These are phyloP conservation scores for Pyricularia sp. DNA, from an alignment of 2,329 filamentous ascomycete species.

Conservation along the genomic window DNA sequence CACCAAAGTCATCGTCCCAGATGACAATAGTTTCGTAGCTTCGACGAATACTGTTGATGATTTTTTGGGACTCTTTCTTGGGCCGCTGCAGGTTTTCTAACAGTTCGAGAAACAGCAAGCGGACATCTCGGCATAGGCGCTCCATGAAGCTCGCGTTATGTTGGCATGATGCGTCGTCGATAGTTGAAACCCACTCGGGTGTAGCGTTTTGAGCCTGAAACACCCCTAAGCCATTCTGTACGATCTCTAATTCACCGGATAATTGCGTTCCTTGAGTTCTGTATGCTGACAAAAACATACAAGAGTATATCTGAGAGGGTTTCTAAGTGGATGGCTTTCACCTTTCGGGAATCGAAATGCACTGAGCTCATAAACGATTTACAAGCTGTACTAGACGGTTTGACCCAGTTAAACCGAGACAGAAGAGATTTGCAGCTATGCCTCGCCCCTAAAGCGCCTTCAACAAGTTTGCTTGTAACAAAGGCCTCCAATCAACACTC, in stretches of 20 bases:
- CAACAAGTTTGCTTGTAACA: no score
- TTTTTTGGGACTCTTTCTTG: neutral
- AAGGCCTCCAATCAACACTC: no score
- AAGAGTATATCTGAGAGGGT: neutral
- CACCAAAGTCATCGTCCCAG: neutral
- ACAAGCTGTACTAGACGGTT: neutral
- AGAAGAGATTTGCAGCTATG: neutral
- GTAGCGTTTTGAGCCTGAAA: neutral
- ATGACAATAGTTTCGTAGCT: conserved; percentile 1
- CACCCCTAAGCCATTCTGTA: no score
- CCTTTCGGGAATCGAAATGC: neutral
- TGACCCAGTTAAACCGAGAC: neutral
- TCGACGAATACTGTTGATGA: neutral
- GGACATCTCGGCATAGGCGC: neutral
- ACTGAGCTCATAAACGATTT: neutral
- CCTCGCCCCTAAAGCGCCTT: no score
- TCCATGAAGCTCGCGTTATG: neutral
- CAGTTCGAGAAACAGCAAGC: neutral
- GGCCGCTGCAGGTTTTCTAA: neutral
- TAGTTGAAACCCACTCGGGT: neutral
- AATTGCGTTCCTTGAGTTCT: neutral
- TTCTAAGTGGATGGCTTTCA: neutral
- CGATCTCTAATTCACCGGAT: no score
- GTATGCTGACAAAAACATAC: neutral
- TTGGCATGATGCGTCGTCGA: neutral